Evolutionary conservation across 2,329 filamentous ascomycete genomes (phyloP), one percentile per base, ranked within the genome.

Genomic region (Sphaerulina musiva): DNA sequence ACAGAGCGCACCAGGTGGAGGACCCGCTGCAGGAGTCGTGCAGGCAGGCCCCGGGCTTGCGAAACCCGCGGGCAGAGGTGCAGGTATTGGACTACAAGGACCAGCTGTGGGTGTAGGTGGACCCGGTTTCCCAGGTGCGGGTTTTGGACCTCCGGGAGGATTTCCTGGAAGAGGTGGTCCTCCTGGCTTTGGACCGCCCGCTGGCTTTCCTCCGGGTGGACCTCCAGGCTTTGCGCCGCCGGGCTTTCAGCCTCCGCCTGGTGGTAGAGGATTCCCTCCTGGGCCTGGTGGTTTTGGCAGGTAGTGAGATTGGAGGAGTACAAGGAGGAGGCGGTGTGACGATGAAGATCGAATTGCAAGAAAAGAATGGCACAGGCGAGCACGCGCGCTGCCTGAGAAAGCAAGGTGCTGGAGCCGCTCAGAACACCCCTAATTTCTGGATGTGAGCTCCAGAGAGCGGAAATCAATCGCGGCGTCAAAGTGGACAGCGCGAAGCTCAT

Each of bases 101-200:
- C 92, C 92, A 68, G 89, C 89, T 72, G 85, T 87, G 67, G 92
- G 91, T 69, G 86, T 95, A 68, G 92, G 89, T 66, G 86, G 84
- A 56, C 86, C 83, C 53, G 86, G 86, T 47, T 86, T 87, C 51
- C 78, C 76, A 44, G 76, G 60, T 52, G 75, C 73, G 26, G 78
- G 78, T 60, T 48, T 58, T 38, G 58, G 51, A 49, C 68, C 67
- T 46, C 72, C 73, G 6, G 60, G 57, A 26, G 64, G 62, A 2
- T 66, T 66, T 45, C 60, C 58, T 48, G 68, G 67, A 12, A 63
- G 67, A 48, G 72, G 73, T 51, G 72, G 69, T 46, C 72, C 60
- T 44, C 72, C 60, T 44, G 54, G 49, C 7, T 60, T 59, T 12
- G 61, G 58, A 32, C 55, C 58, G 23, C 59, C 57, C 14, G 55